Conservation (phyloP, 345 rosid genomes). For the Anastatica hierochuntica region DNA sequence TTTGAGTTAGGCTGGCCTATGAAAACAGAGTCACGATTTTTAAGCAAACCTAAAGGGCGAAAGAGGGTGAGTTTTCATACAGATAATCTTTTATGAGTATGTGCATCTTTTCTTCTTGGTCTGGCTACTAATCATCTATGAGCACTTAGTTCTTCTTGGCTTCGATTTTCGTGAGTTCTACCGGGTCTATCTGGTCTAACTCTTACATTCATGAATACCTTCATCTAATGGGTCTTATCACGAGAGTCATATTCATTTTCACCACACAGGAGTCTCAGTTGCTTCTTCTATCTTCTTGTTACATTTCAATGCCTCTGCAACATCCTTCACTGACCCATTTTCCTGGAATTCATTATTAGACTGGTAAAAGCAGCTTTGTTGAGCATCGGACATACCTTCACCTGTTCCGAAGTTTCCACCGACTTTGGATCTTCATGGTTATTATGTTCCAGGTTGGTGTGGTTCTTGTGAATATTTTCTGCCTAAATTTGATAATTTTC, state of each 20-base stretch:
- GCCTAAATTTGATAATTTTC: neutral
- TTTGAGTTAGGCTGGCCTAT: constrained; percentile 86
- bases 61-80: constrained; percentile 57
- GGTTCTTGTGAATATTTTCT: constrained; percentile 12
- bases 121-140: neutral
- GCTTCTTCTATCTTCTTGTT: constrained; percentile 9
- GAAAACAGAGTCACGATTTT: constrained; percentile 44
- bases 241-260: neutral
- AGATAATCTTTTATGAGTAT: constrained; percentile 6
- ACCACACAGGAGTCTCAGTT: neutral
- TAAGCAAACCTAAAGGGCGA: constrained; percentile 42
- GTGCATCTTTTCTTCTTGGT: constrained; percentile 15
- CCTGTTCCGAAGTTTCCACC: constrained; percentile 83
- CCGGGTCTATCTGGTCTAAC: neutral
- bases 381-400: constrained; percentile 98
- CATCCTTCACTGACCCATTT: constrained; percentile 8
- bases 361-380: constrained; percentile 91
- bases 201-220: neutral
- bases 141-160: constrained; percentile 1
- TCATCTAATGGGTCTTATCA: neutral
- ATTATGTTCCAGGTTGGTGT: constrained; percentile 85
- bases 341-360: constrained; percentile 33
- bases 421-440: constrained; percentile 91
- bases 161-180: constrained; percentile 1
- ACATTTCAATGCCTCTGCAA: constrained; percentile 8